These are phyloP conservation scores for Kitagawia praeruptora DNA, from an alignment of 129 eudicot species.

Conservation along the genomic window DNA sequence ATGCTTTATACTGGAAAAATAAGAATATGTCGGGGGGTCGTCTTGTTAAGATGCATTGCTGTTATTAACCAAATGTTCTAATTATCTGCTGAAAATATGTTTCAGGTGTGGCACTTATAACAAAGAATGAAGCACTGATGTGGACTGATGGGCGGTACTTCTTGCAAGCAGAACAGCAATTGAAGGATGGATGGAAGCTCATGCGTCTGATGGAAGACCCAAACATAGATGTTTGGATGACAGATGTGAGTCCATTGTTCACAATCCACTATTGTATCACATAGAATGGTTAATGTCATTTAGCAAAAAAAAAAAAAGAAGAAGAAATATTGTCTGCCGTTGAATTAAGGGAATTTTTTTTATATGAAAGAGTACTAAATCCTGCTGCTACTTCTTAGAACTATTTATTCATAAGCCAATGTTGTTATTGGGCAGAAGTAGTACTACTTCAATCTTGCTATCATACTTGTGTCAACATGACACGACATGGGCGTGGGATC, in stretches of 20 bases:
- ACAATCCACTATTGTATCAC: not conserved
- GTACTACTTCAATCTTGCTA: not conserved
- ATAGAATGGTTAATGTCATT: not conserved
- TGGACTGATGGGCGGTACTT: conserved; percentile 99
- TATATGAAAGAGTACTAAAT: not conserved
- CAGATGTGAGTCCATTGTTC: conserved; percentile 51
- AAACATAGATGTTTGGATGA: conserved; percentile 77
- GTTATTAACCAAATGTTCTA: not conserved
- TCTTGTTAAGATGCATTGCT: not conserved
- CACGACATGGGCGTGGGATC: not conserved
- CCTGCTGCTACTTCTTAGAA: not conserved
- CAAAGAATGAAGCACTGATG: conserved; percentile 75
- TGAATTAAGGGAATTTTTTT: not conserved
- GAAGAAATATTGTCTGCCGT: no score
- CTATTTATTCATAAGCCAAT: not conserved
- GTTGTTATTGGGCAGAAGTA: not conserved
- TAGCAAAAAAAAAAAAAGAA: no score
- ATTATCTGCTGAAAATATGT: not conserved
- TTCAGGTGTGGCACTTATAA: conserved; percentile 82
- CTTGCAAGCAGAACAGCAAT: conserved; percentile 75
- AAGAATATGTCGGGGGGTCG: not conserved
- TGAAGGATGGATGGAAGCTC: conserved; percentile 80
- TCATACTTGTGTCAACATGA: not conserved
- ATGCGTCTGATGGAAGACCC: conserved; percentile 96
- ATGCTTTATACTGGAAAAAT: not conserved